Evolutionary conservation across 352 stramenopile genomes (phyloP), one percentile per base, ranked within the genome.

Genomic region (Pythium diclinum): DNA sequence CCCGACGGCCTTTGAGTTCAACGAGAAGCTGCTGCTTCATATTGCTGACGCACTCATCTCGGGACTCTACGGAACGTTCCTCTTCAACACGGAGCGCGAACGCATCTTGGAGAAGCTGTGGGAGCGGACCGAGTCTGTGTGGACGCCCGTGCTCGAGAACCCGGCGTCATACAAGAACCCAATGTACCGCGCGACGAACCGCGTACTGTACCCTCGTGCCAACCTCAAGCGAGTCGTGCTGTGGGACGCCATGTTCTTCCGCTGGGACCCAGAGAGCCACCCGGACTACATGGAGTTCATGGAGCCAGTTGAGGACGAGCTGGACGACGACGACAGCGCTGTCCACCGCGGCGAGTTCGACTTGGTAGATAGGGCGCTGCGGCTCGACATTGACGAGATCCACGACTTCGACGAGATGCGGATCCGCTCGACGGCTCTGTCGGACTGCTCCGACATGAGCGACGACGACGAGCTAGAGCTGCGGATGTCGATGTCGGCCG

Each of bases 281-380:
- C 86, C 86, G 1, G 86, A 92, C 47, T 94, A 94, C 69, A 91
- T 92, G 83, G 84, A 94, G 62, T 92, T 81, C 66, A 89, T 94
- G 80, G 81, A 92, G 16, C 79, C 79, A 6, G 77, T 85, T 11
- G 69, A 83, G 10, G 76, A 82, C 13, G 69, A 73, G 11, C 34
- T 61, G 1, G 56, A 74, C 55, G 74, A 67, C 4, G 57, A 59
- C 11, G 48, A 61, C 14, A 36, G 64, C n/a, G 73, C 79, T 21
- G 61, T 70, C 9, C 77, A 63, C 14, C 55, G 56, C 7, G 68
- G 68, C 0, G 74, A 80, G 55, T 72, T 84, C 13, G 80, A 88
- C 56, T 72, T 72, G 0, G 81, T 91, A 59, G 81, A 91, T 42
- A 90, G 88, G 58, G 81, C 69, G 1, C 60, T 85, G 53, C 79